phyloP scores from a whole-genome alignment of 2,329 filamentous ascomycete genomes.

The Macrophomina tecta region DNA sequence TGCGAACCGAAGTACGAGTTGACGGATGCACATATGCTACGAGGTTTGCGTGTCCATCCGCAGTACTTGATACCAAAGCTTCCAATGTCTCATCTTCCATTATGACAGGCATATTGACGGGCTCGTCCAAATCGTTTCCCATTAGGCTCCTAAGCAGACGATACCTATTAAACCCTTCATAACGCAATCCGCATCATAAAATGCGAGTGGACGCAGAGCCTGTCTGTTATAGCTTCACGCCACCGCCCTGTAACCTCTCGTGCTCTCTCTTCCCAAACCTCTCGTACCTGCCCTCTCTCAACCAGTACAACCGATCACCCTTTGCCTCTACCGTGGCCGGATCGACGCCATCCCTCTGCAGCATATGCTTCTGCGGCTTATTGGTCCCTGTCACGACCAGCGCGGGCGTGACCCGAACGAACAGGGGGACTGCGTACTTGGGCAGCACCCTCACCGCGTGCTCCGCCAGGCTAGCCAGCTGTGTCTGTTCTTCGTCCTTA shows the following conservation, averaged over 20 bases:
- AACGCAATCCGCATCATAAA: too few species aligned
- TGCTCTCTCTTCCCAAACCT: slow-evolving; percentile 14
- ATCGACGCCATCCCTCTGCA: slow-evolving; percentile 71
- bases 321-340: slow-evolving; percentile 53
- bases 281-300: slow-evolving; percentile 22
- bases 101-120: too few species aligned
- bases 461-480: slow-evolving; percentile 8
- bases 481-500: not conserved
- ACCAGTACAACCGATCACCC: slow-evolving; percentile 33
- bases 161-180: too few species aligned
- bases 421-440: slow-evolving; percentile 76
- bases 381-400: slow-evolving; percentile 74
- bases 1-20: too few species aligned
- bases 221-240: slow-evolving; percentile 20
- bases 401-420: slow-evolving; percentile 67
- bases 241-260: slow-evolving; percentile 16
- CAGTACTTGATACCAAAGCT: too few species aligned
- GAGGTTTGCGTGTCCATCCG: too few species aligned
- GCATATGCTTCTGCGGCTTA: slow-evolving; percentile 78
- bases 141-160: too few species aligned
- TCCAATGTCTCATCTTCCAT: too few species aligned
- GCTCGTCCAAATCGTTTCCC: too few species aligned
- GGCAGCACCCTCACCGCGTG: slow-evolving; percentile 67
- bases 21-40: too few species aligned
- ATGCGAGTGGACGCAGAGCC: too few species aligned